phyloP scores from a whole-genome alignment of 1,139 yeast species.

The Pichiaceae sp. region DNA sequence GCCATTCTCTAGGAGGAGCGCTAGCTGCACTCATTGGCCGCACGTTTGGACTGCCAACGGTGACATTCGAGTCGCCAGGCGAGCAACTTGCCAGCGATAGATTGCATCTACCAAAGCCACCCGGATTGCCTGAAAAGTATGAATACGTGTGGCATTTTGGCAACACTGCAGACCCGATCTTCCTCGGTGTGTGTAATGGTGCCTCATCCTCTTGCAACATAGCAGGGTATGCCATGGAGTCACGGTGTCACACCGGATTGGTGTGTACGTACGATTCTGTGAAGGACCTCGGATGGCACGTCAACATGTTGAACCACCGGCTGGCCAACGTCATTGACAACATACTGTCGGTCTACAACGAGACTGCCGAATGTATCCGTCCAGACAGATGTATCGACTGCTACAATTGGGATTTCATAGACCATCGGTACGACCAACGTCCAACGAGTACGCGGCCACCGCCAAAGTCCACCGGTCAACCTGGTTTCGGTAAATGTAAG shows the following conservation, averaged over 20 bases:
- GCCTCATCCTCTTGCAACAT: slow-evolving; percentile 84
- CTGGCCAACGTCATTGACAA: slow-evolving; percentile 89
- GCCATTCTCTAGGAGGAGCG: slow-evolving; percentile 94
- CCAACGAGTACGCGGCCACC: slow-evolving; percentile 6
- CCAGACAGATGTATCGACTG: slow-evolving; percentile 81
- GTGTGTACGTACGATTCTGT: slow-evolving; percentile 89
- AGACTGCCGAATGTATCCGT: slow-evolving; percentile 63
- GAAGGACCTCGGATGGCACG: slow-evolving; percentile 85
- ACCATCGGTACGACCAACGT: slow-evolving; percentile 29
- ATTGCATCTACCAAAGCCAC: slow-evolving; percentile 86
- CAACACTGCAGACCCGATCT: slow-evolving; percentile 95
- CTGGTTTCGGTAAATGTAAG: slow-evolving; percentile 19
- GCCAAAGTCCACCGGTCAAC: slow-evolving; percentile 11
- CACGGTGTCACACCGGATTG: slow-evolving; percentile 88
- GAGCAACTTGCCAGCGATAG: slow-evolving; percentile 78
- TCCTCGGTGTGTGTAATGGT: slow-evolving; percentile 95
- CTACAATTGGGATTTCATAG: slow-evolving; percentile 79
- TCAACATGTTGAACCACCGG: slow-evolving; percentile 79
- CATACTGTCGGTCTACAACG: slow-evolving; percentile 61
- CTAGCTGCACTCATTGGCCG: slow-evolving; percentile 75
- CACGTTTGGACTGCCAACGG: slow-evolving; percentile 84
- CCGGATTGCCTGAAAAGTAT: slow-evolving; percentile 71
- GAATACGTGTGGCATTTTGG: slow-evolving; percentile 95
- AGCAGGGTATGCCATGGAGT: slow-evolving; percentile 97
- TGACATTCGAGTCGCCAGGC: slow-evolving; percentile 91